Conservation (phyloP, 2,329 filamentous ascomycete genomes). For the Aspergillus pseudonomiae region DNA sequence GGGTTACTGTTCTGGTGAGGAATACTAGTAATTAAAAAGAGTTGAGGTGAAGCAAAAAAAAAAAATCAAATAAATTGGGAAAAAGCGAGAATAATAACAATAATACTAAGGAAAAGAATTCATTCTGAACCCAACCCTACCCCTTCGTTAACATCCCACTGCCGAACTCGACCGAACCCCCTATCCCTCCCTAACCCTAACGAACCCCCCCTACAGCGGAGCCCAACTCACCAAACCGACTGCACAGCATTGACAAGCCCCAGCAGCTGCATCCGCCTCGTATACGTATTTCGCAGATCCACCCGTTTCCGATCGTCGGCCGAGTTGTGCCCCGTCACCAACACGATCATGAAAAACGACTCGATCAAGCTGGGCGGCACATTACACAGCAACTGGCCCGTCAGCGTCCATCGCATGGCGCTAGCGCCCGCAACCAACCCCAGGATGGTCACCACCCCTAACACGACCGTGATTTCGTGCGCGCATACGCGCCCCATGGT, state of each 20-base stretch:
- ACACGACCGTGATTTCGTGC: neutral
- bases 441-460: slow-evolving; percentile 15
- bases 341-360: slow-evolving; percentile 34
- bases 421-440: slow-evolving; percentile 29
- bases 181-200: too few species aligned
- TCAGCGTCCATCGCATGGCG: slow-evolving; percentile 31
- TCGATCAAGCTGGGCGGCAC: slow-evolving; percentile 37
- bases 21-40: too few species aligned
- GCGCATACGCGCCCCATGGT: neutral
- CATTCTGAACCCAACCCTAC: too few species aligned
- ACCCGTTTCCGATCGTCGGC: slow-evolving; percentile 23
- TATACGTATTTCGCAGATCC: slow-evolving; percentile 23
- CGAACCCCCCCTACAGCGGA: too few species aligned
- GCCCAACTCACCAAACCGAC: neutral
- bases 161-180: too few species aligned
- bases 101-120: too few species aligned
- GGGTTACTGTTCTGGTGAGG: too few species aligned
- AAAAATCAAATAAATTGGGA: too few species aligned
- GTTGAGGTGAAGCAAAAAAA: too few species aligned
- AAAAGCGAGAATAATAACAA: too few species aligned
- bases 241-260: neutral
- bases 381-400: slow-evolving; percentile 37
- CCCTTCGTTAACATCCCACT: too few species aligned
- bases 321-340: slow-evolving; percentile 33
- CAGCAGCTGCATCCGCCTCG: slow-evolving; percentile 15